Base-by-base conservation (phyloP, 805 yeast species). In the Yarrowia sp. region DNA sequence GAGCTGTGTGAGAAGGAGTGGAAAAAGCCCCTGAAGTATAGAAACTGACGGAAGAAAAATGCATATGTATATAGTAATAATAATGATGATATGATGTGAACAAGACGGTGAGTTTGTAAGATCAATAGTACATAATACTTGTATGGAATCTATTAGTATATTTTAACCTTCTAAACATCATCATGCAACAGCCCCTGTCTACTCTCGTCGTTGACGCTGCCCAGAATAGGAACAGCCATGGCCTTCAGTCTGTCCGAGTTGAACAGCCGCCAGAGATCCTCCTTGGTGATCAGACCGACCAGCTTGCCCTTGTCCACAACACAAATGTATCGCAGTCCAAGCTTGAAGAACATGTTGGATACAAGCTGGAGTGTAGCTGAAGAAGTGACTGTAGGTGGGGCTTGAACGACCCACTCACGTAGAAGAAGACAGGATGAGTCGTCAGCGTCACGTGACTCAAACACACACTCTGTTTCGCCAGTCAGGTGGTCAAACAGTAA, bases 241-340 rank as follows among this genome's bases (percentile, higher is more conserved):
- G 36, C 10, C 38, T 61, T 46, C n/a, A 61, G 10, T 14, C 55
- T n/a, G n/a, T 61, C 65, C 24, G 68, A 53, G 20, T 70, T 70
- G 24, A 71, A 64, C 39, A 70, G 49, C 15, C 52, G 24, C 75
- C 77, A 77, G 6, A 76, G 43, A 66, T 79, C 82, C 30, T 73
- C 74, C 60, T 77, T 73, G 17, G 81, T 78, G 20, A 82, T 68
- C 9, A 80, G 43, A 2, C 85, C 84, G 58, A 71, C 71, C 20
- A 81, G 70, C 33, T 69, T 61, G 56, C 80, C 74, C 34, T 55
- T 67, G 70, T 72, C 38, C 58, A 77, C 70, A 55, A 74, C 69
- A 74, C 80, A 58, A 74, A 79, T 68, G 74, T 75, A 66, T 71
- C 74, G 49, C 15, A 80, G 68, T 8, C 82, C 82, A 71, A 83